Conservation (phyloP, 768 basidiomycete genomes). For the Hygrophorus russula region DNA sequence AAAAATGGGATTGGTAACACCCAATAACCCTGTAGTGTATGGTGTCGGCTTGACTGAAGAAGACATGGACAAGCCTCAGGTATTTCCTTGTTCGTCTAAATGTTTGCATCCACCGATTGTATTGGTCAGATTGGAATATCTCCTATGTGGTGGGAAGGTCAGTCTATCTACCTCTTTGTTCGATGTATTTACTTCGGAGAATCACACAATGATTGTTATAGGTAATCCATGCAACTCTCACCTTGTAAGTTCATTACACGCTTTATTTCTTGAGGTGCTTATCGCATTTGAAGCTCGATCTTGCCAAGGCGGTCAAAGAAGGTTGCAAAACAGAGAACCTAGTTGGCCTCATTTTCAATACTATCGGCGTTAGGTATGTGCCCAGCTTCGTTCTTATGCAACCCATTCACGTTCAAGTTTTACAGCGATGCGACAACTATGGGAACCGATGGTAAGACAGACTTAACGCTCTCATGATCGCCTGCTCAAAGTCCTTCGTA, state of each 20-base stretch:
- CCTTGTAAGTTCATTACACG: constrained; percentile 33
- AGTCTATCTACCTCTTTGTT: constrained; percentile 3
- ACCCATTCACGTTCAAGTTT: neutral
- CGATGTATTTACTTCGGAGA: too few relatives aligned
- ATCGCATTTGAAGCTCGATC: constrained; percentile 44
- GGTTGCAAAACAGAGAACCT: constrained; percentile 75
- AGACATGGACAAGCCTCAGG: constrained; percentile 82
- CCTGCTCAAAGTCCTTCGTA: constrained; percentile 14
- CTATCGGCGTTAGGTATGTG: constrained; percentile 68
- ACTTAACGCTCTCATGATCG: neutral
- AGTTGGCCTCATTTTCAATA: constrained; percentile 76
- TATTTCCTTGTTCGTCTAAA: constrained; percentile 14
- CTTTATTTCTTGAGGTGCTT: neutral
- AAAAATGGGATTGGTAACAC: neutral
- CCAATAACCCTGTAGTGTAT: constrained; percentile 45
- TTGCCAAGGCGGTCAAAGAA: constrained; percentile 70
- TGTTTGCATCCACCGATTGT: neutral
- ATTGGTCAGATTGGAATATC: constrained; percentile 67
- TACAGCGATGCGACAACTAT: constrained; percentile 78
- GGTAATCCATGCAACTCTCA: constrained; percentile 85
- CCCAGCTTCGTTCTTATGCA: neutral
- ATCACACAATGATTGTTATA: constrained; percentile 13
- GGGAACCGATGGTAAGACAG: constrained; percentile 68
- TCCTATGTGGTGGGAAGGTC: constrained; percentile 89
- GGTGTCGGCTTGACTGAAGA: constrained; percentile 66